Conservation (phyloP, 2,329 filamentous ascomycete genomes). For the Nannizziopsis arthrosporioides region DNA sequence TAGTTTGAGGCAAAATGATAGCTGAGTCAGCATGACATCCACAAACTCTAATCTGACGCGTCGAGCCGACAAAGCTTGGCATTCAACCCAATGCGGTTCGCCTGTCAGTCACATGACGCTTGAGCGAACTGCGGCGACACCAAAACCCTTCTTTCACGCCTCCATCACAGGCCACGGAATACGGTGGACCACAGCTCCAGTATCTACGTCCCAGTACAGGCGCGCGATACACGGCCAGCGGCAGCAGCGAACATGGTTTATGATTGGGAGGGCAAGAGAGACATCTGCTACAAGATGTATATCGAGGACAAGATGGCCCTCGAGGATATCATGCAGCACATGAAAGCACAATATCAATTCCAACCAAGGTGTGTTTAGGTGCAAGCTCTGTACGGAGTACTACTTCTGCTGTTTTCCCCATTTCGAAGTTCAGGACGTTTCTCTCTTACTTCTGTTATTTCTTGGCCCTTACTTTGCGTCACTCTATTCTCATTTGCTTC, state of each 20-base stretch:
- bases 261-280: slow-evolving; percentile 56
- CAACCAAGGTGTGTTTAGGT: slow-evolving; percentile 51
- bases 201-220: not conserved
- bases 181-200: slow-evolving; percentile 12
- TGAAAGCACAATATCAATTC: slow-evolving; percentile 54
- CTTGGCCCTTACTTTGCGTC: too few relatives aligned
- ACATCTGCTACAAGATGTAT: slow-evolving; percentile 58
- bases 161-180: slow-evolving; percentile 6
- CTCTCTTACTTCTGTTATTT: not conserved
- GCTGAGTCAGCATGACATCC: too few relatives aligned
- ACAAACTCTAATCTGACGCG: too few relatives aligned
- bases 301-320: slow-evolving; percentile 62
- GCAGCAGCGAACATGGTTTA: slow-evolving; percentile 38
- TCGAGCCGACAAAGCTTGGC: too few relatives aligned
- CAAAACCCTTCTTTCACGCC: not conserved
- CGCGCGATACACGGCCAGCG: not conserved
- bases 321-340: slow-evolving; percentile 62
- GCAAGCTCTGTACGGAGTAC: not conserved
- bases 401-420: not conserved
- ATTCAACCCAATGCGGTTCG: too few relatives aligned
- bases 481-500: not conserved
- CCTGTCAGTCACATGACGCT: not conserved
- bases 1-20: too few relatives aligned
- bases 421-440: not conserved
- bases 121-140: slow-evolving; percentile 1